Conservation (phyloP, 805 yeast species). For the Yarrowia sp. region DNA sequence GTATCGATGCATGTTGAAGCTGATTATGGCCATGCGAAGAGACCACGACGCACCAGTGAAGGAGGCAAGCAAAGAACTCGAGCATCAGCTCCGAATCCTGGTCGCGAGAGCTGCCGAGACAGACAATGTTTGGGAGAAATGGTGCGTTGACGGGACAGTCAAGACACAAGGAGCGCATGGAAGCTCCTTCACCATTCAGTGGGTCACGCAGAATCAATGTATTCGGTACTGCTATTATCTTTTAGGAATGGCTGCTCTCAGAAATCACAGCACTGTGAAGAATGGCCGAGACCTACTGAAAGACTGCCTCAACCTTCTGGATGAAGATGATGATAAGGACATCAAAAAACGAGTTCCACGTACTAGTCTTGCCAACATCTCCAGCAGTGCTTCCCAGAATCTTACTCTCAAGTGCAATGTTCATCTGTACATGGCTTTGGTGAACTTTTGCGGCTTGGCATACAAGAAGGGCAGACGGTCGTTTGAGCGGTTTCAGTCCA, state of each 20-base stretch:
- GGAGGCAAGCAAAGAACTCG: background rate
- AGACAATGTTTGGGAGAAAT: background rate
- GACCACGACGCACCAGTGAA: background rate
- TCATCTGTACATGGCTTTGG: slow-evolving; percentile 3
- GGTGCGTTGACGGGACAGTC: slow-evolving; percentile 1
- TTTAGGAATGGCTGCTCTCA: background rate
- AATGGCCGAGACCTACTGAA: slow-evolving; percentile 4
- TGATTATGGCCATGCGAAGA: slow-evolving; percentile 1
- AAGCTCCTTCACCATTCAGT: background rate
- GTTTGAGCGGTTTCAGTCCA: background rate
- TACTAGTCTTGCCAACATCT: background rate
- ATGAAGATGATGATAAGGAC: background rate
- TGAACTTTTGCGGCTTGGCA: background rate
- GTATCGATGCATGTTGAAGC: background rate
- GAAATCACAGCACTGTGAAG: background rate
- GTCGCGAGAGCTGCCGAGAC: background rate
- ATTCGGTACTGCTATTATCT: background rate
- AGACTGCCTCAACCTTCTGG: background rate
- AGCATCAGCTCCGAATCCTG: background rate
- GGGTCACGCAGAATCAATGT: slow-evolving; percentile 3
- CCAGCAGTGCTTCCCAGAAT: background rate
- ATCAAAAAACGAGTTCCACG: no score
- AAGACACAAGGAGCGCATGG: background rate
- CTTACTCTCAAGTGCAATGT: background rate
- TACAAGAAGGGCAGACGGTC: slow-evolving; percentile 1